These are phyloP conservation scores for Dryas octopetala DNA, from an alignment of 306 rosid genomes.

Conservation along the genomic window DNA sequence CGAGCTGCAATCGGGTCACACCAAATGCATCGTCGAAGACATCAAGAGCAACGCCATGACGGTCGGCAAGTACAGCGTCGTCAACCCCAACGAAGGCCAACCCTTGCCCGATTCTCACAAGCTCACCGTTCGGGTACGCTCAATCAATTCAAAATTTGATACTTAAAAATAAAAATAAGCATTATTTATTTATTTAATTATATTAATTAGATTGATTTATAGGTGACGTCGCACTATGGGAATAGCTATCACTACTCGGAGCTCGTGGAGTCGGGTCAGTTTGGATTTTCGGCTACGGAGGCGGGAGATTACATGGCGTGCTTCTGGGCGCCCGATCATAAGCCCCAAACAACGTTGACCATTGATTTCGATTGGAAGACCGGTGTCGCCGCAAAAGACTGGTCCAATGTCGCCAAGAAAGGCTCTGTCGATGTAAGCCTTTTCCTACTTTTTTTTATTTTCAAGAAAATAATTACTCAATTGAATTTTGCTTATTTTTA, in stretches of 20 bases:
- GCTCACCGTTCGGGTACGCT: constrained; percentile 72
- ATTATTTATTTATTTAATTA: background rate
- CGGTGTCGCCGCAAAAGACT: constrained; percentile 91
- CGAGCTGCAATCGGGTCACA: constrained; percentile 78
- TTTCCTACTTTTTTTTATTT: background rate
- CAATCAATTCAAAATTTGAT: background rate
- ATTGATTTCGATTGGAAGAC: constrained; percentile 91
- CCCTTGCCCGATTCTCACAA: constrained; percentile 74
- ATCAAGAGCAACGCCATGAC: constrained; percentile 83
- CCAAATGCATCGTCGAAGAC: constrained; percentile 93
- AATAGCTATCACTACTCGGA: constrained; percentile 72
- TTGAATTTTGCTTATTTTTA: background rate
- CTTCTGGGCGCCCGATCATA: constrained; percentile 72
- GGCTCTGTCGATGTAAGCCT: constrained; percentile 83
- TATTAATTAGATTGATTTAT: background rate
- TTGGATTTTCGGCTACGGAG: constrained; percentile 68
- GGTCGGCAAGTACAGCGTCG: constrained; percentile 70
- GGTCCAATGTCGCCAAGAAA: constrained; percentile 94
- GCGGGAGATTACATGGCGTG: constrained; percentile 88
- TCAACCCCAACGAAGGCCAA: constrained; percentile 62
- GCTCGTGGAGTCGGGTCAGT: constrained; percentile 63
- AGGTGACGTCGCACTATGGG: constrained; percentile 87
- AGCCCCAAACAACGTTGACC: constrained; percentile 52
- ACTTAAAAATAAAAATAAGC: background rate
- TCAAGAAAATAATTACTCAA: too few species aligned